Base-by-base conservation (phyloP, 495 filamentous ascomycete species). In the Aspergillus diversus region DNA sequence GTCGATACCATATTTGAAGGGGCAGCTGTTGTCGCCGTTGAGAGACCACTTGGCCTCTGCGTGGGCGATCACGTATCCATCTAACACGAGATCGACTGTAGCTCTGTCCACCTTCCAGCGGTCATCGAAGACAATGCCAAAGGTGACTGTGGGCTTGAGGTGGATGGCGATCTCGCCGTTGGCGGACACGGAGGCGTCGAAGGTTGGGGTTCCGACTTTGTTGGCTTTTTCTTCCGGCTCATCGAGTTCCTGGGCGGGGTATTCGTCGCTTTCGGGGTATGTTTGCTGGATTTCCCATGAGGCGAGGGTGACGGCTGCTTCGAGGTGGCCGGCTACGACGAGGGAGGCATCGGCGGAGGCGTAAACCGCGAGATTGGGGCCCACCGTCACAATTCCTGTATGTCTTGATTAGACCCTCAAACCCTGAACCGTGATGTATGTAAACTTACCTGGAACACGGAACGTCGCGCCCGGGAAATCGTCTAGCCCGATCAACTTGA, bases 321-420 rank as follows among this genome's bases (percentile, higher is more conserved):
- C 67, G 0, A 69, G 39, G 15, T 66, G 52, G n/a, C 58, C 67
- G 33, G 60, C 42, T 11, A 73, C 27, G 13, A 58, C 58, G n/a
- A 70, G 11, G 0, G 34, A 47, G 13, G 57, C 66, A 12, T 77
- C 62, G 8, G 73, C 33, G 2, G 51, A 47, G 6, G 63, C 73
- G 16, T 64, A 43, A 15, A 79, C 27, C 8, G 60, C 66, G 51
- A 77, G 58, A 8, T 72, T 58, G 4, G 76, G 75, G 5, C 75
- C 75, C n/a, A 79, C 61, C 4, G 71, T 76, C 0, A 69, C 64
- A 33, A 79, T 27, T 27, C 21, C 21, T 27, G 21, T 27, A 27
- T 2, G 2, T 27, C 21, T 27, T 27, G 1, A 27, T 27, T 27
- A 27, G 21, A 27, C 21, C 21, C 21, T 27, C 1, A 27, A 27